Evolutionary conservation across 2,329 filamentous ascomycete genomes (phyloP).

Genomic region (Apiospora arundinis): DNA sequence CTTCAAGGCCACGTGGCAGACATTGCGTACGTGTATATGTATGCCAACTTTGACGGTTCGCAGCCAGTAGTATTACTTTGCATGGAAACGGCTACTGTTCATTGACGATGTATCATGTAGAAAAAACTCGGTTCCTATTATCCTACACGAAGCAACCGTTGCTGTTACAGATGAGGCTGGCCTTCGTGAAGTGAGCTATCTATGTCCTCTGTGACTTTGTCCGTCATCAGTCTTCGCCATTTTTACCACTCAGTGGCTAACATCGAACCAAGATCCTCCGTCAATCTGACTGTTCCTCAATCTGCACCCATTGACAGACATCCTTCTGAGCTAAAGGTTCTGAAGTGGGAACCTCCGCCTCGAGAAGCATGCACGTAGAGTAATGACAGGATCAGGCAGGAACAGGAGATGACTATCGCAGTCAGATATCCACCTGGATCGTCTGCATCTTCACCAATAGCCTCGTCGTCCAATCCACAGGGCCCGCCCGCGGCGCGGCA

Average conservation of each 20-base stretch:
- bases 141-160: not conserved
- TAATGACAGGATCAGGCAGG: constrained; percentile 61
- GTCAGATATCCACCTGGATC: constrained; percentile 64
- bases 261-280: not conserved
- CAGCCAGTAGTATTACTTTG: not conserved
- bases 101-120: not conserved
- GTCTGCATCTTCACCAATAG: constrained; percentile 68
- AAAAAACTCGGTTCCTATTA: not conserved
- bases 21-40: not conserved
- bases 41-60: not conserved
- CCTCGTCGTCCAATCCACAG: constrained; percentile 52
- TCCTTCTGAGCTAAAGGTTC: not conserved
- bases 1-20: not conserved
- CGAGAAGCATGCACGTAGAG: not conserved
- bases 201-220: not conserved
- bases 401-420: constrained; percentile 70
- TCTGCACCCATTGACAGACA: constrained; percentile 3
- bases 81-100: not conserved
- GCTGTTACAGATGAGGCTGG: not conserved
- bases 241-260: not conserved
- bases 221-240: not conserved
- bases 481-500: constrained; percentile 32
- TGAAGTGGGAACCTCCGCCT: not conserved
- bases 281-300: constrained; percentile 3
- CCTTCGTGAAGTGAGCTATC: not conserved